phyloP scores from a whole-genome alignment of 2,329 filamentous ascomycete genomes.

The Ophiostoma sp. region DNA sequence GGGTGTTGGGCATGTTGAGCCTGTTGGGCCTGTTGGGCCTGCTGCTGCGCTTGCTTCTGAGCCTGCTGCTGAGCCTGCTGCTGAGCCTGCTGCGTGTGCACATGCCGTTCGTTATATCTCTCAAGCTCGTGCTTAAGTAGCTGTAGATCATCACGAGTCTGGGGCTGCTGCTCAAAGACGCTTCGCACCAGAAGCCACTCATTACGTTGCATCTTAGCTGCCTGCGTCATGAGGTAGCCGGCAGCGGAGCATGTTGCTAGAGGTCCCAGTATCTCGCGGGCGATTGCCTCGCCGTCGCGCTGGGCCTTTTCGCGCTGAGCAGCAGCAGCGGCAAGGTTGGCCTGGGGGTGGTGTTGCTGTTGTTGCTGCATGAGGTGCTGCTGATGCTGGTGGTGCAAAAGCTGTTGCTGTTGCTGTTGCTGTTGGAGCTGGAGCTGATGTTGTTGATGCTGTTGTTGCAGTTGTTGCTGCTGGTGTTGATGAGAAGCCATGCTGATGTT shows the following conservation, averaged over 20 bases:
- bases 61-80: conserved; percentile 7
- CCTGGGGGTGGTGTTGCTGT: background rate
- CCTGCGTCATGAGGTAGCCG: conserved; percentile 63
- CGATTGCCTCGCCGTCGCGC: conserved; percentile 25
- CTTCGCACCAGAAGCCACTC: conserved; percentile 70
- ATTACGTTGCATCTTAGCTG: conserved; percentile 59
- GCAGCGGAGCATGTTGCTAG: conserved; percentile 61
- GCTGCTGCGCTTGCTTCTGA: conserved; percentile 14
- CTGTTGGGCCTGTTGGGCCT: conserved; percentile 7
- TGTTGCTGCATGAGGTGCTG: conserved; percentile 11
- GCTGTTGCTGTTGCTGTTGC: background rate
- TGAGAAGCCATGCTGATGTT: background rate
- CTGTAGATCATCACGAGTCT: conserved; percentile 57
- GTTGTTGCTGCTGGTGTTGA: conserved; percentile 18
- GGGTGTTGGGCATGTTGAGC: background rate
- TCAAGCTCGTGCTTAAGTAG: conserved; percentile 53
- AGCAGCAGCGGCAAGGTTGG: background rate
- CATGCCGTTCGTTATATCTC: conserved; percentile 31
- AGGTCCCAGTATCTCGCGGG: conserved; percentile 40
- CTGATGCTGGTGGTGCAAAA: background rate
- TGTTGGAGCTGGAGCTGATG: background rate
- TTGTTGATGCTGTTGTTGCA: conserved; percentile 8
- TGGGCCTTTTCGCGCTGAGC: conserved; percentile 22
- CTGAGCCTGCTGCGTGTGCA: conserved; percentile 17
- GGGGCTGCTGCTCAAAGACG: conserved; percentile 61